Evolutionary conservation across 176 grass and related monocot genomes (phyloP), one percentile per base, ranked within the genome.

Genomic region (Stipa capillata): DNA sequence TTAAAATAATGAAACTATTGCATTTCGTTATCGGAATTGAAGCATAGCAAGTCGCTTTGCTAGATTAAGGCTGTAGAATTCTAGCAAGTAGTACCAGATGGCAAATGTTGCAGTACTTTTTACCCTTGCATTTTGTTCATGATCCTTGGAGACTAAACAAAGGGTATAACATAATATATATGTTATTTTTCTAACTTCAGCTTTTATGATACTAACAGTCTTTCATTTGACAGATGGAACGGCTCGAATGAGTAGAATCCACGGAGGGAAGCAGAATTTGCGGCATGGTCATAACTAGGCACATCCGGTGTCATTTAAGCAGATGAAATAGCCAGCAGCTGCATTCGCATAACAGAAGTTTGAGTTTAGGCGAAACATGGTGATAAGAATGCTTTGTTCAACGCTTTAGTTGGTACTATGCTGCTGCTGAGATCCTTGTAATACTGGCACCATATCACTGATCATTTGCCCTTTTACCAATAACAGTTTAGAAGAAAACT

Each of bases 211-310:
- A 55, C 10, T 65, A 25, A 78, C 25, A 65, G 24, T 41, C 23
- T 70, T 79, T 42, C 34, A 61, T 76, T 62, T 33, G 68, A 56
- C 85, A 88, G 87, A 93, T 93, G 87, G 82, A 93, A 79, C 78
- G 85, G 44, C 82, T 93, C 0, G 91, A 90, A 57, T 90, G 66
- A 90, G 21, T 56, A 62, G 33, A 5, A 74, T 23, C 9, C 44
- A 27, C 7, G 1, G 1, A 29, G n/a, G 41, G 25, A 2, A 69
- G 31, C 44, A 42, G 16, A 35, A 84, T 44, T 36, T 57, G 62
- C 29, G n/a, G 52, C 57, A 82, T 39, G 79, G 41, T 8, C 3
- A n/a, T 74, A 23, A 64, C 2, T 20, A 55, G 27, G 14, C 11
- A 11, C 60, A 61, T 49, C 17, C 35, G 33, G 32, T 77, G 21